Evolutionary conservation across 2,329 filamentous ascomycete genomes (phyloP).

Genomic region (Aureobasidium vineae): DNA sequence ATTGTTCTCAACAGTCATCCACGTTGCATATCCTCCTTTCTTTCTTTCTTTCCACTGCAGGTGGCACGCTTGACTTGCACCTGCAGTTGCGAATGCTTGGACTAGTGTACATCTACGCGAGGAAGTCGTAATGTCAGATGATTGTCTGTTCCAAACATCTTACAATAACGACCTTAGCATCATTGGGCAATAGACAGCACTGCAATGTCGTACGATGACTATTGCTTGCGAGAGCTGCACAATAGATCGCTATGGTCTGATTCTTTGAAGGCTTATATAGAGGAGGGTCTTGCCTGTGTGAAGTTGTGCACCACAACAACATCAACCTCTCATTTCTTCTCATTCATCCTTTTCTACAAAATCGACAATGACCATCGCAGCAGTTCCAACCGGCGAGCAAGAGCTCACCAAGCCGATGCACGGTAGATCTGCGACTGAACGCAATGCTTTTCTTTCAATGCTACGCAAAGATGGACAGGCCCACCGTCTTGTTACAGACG

Average conservation of each 20-base stretch:
- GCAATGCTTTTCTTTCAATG: constrained; percentile 80
- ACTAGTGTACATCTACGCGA: too few relatives aligned
- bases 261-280: not conserved
- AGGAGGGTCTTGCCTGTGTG: too few relatives aligned
- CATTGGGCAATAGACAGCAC: not conserved
- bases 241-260: not conserved
- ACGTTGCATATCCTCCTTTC: not conserved
- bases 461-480: constrained; percentile 75
- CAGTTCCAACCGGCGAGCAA: not conserved
- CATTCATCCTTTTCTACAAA: not conserved
- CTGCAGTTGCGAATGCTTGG: too few relatives aligned
- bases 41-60: not conserved
- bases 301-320: not conserved
- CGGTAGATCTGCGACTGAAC: constrained; percentile 70
- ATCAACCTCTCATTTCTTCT: not conserved
- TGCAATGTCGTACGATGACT: constrained; percentile 6
- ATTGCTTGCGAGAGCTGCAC: not conserved
- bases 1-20: not conserved
- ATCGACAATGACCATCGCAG: not conserved
- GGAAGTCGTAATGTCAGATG: too few relatives aligned
- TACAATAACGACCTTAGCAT: not conserved
- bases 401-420: constrained; percentile 60
- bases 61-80: too few relatives aligned
- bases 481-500: constrained; percentile 77
- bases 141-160: not conserved